phyloP scores from a whole-genome alignment of 2,329 filamentous ascomycete species.

The Arthroderma uncinatum region DNA sequence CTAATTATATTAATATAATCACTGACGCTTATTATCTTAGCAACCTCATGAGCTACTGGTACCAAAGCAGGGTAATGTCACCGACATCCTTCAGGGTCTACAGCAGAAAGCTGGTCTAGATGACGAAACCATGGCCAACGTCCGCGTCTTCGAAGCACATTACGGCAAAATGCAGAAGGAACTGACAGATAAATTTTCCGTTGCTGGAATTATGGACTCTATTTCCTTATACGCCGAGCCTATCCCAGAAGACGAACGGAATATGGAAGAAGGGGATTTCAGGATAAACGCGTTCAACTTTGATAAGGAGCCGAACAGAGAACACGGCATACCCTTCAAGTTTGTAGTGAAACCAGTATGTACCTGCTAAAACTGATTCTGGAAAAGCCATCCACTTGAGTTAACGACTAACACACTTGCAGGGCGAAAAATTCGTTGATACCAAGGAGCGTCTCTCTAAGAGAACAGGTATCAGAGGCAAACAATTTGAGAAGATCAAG shows the following conservation, averaged over 20 bases:
- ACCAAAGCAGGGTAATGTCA: constrained; percentile 69
- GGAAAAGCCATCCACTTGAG: neutral
- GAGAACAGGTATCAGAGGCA: constrained; percentile 88
- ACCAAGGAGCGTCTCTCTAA: constrained; percentile 92
- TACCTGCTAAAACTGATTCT: constrained; percentile 8
- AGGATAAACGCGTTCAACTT: constrained; percentile 81
- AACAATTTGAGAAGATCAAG: constrained; percentile 97
- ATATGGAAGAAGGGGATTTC: constrained; percentile 52
- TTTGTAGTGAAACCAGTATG: constrained; percentile 72
- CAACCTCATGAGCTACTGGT: constrained; percentile 75
- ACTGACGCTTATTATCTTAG: constrained; percentile 30
- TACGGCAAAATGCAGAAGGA: constrained; percentile 75
- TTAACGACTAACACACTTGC: neutral
- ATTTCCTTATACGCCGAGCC: constrained; percentile 69
- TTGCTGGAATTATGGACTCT: constrained; percentile 80
- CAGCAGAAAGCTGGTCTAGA: constrained; percentile 70
- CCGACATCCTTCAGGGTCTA: constrained; percentile 64
- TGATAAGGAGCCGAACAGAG: constrained; percentile 73
- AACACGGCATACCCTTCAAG: constrained; percentile 82
- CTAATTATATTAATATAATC: neutral
- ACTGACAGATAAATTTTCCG: constrained; percentile 55
- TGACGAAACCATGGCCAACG: constrained; percentile 60
- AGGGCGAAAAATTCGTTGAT: constrained; percentile 78
- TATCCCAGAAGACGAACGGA: constrained; percentile 57
- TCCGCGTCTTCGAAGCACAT: constrained; percentile 74